Percentiles rank a stretch among this genome's conserved stretches.
These are phyloP conservation scores for Tephrocybe sp. DNA, from an alignment of 768 basidiomycete genomes.

Conservation along the genomic window DNA sequence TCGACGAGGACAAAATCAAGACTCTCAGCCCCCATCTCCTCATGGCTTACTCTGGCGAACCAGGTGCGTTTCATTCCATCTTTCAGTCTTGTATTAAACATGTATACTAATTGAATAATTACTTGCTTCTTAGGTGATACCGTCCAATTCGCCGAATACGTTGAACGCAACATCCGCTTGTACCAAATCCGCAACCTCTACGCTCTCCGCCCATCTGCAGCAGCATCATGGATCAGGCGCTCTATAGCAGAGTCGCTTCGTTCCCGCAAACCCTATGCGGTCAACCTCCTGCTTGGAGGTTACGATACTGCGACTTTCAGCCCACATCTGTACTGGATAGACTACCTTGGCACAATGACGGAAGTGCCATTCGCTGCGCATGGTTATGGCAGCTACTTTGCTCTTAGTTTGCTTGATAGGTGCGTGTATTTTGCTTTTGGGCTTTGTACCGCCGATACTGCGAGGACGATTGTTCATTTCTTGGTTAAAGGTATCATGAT, in stretches of 20 bases:
- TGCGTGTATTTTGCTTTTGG: constrained; percentile 30
- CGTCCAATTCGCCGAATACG: constrained; percentile 92
- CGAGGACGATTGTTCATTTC: constrained; percentile 1
- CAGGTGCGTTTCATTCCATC: constrained; percentile 47
- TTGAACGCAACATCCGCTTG: constrained; percentile 93
- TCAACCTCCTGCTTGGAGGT: constrained; percentile 91
- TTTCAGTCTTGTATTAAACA: constrained; percentile 1
- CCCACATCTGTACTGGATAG: constrained; percentile 92
- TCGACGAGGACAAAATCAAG: constrained; percentile 96
- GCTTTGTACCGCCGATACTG: neutral
- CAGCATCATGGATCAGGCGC: constrained; percentile 93
- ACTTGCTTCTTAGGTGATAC: constrained; percentile 73
- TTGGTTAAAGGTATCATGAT: constrained; percentile 72
- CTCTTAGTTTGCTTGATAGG: constrained; percentile 88
- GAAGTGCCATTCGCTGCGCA: constrained; percentile 93
- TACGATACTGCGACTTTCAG: constrained; percentile 74
- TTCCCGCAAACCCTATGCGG: constrained; percentile 82
- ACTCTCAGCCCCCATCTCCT: constrained; percentile 84
- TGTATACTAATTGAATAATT: neutral
- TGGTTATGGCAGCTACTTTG: constrained; percentile 93
- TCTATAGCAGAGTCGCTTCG: constrained; percentile 86
- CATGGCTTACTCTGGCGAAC: constrained; percentile 95
- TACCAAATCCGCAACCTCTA: constrained; percentile 95
- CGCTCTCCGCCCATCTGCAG: constrained; percentile 84
- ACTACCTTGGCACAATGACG: constrained; percentile 89